These are phyloP conservation scores for Ganoderma sp. DNA, from an alignment of 1,284 basidiomycete species.

Conservation along the genomic window DNA sequence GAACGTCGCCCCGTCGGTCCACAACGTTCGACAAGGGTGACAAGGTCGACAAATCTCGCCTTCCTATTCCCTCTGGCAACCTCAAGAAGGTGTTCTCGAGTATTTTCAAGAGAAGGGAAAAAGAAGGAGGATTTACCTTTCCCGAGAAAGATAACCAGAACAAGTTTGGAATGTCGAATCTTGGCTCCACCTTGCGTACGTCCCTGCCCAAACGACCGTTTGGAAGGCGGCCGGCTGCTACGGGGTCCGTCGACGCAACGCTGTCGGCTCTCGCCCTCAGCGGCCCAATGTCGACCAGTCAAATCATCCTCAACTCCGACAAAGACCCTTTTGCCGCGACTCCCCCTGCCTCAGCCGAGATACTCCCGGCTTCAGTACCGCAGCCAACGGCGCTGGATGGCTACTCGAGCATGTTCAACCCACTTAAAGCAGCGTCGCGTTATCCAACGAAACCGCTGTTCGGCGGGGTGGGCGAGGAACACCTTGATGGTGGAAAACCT, in stretches of 20 bases:
- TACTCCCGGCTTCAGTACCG: conserved; percentile 10
- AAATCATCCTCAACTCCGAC: conserved; percentile 15
- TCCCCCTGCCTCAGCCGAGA: conserved; percentile 20
- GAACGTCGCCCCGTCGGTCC: conserved; percentile 25
- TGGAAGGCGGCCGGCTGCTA: conserved; percentile 19
- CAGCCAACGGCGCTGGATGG: conserved; percentile 22
- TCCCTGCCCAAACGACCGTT: conserved; percentile 14
- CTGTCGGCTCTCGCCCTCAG: conserved; percentile 22
- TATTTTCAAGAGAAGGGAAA: conserved; percentile 32
- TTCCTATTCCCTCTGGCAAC: conserved; percentile 27
- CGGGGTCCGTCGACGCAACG: conserved; percentile 29
- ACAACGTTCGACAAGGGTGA: conserved; percentile 26
- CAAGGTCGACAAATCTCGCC: conserved; percentile 27
- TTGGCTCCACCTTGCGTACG: conserved; percentile 3
- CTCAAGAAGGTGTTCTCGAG: conserved; percentile 33
- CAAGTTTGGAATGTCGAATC: background rate
- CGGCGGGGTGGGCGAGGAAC: conserved; percentile 15
- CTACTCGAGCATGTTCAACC: conserved; percentile 31
- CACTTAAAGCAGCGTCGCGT: conserved; percentile 26
- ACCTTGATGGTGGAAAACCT: background rate
- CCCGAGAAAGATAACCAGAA: conserved; percentile 6
- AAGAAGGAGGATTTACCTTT: conserved; percentile 15
- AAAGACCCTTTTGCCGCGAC: conserved; percentile 28
- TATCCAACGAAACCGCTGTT: conserved; percentile 27
- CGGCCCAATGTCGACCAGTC: conserved; percentile 9